Conservation (phyloP, 192 early-diverging fungal genomes). For the Dissophora globulifera region DNA sequence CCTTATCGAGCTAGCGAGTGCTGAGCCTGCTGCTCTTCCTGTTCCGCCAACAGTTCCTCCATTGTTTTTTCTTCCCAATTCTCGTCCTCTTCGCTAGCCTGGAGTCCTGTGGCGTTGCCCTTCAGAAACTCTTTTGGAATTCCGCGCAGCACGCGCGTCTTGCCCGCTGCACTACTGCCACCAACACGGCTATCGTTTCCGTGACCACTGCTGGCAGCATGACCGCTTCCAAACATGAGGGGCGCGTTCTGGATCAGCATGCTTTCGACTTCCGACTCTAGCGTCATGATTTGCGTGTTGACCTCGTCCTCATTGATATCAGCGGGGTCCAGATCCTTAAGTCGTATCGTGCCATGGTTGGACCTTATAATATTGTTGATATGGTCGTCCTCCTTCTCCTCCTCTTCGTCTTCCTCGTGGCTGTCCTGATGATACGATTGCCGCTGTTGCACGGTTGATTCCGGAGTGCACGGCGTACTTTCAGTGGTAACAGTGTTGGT, state of each 20-base stretch:
- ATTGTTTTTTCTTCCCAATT: slow-evolving; percentile 32
- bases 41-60: slow-evolving; percentile 45
- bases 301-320: slow-evolving; percentile 42
- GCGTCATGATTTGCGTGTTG: slow-evolving; percentile 33
- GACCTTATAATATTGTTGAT: slow-evolving; percentile 1
- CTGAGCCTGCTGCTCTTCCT: slow-evolving; percentile 14
- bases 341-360: slow-evolving; percentile 13
- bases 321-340: slow-evolving; percentile 27
- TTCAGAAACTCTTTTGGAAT: slow-evolving; percentile 30
- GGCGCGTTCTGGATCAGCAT: slow-evolving; percentile 25
- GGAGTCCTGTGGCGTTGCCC: neutral
- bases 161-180: slow-evolving; percentile 3
- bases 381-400: neutral
- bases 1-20: too few species aligned
- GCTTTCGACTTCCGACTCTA: slow-evolving; percentile 47
- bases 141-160: slow-evolving; percentile 28
- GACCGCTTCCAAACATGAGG: slow-evolving; percentile 12
- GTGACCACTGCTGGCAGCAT: neutral
- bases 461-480: too few species aligned
- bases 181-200: slow-evolving; percentile 4
- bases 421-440: neutral
- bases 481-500: too few species aligned
- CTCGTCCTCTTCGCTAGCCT: slow-evolving; percentile 2
- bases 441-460: neutral
- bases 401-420: neutral